phyloP scores from a whole-genome alignment of 2,329 filamentous ascomycete species.

The Scytalidium sp. region DNA sequence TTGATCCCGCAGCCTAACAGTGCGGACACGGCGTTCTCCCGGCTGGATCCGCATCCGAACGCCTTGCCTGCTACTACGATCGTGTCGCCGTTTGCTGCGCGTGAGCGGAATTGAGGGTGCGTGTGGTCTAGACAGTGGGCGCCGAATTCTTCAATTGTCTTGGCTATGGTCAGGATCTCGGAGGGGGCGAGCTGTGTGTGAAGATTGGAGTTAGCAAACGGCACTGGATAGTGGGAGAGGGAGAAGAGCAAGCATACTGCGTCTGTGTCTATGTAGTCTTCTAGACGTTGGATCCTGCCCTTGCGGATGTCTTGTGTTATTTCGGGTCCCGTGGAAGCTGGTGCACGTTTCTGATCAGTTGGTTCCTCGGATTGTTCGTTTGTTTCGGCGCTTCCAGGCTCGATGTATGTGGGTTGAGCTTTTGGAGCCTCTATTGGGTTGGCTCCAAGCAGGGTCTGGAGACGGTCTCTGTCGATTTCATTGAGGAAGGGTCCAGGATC shows the following conservation, averaged over 20 bases:
- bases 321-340: slow-evolving; percentile 1
- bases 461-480: slow-evolving; percentile 12
- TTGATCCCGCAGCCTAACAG: slow-evolving; percentile 33
- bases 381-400: slow-evolving; percentile 4
- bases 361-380: neutral
- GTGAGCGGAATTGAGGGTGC: slow-evolving; percentile 36
- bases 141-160: slow-evolving; percentile 31
- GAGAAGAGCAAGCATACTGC: slow-evolving; percentile 25
- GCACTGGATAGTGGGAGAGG: neutral
- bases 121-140: slow-evolving; percentile 37
- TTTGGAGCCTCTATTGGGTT: neutral
- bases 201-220: neutral
- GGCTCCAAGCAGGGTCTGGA: neutral
- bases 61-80: slow-evolving; percentile 43
- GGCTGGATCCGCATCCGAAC: slow-evolving; percentile 44
- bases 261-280: slow-evolving; percentile 44
- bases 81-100: slow-evolving; percentile 31
- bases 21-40: slow-evolving; percentile 40
- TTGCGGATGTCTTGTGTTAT: slow-evolving; percentile 16
- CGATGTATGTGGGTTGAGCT: slow-evolving; percentile 7
- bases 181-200: slow-evolving; percentile 36
- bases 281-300: slow-evolving; percentile 36
- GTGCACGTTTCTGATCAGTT: neutral
- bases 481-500: slow-evolving; percentile 33
- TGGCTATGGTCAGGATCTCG: slow-evolving; percentile 30